phyloP scores from a whole-genome alignment of 2,329 filamentous ascomycete genomes.

The Aspergillus brasiliensis region DNA sequence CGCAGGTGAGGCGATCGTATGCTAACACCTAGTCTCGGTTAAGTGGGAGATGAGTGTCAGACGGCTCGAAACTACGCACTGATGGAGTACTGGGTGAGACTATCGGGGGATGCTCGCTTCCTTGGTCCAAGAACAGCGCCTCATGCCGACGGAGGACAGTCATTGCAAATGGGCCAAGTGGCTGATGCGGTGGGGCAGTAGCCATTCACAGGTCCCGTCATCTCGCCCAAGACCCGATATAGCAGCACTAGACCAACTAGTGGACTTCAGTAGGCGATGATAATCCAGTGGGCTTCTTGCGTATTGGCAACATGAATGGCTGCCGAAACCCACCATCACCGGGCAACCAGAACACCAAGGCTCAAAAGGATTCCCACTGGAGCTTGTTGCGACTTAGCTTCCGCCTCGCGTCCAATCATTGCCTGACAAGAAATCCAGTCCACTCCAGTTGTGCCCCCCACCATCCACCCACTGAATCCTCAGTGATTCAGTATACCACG shows the following conservation, averaged over 20 bases:
- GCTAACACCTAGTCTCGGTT: neutral
- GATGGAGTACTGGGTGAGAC: neutral
- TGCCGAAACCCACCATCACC: neutral
- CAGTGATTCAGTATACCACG: neutral
- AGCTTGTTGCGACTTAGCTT: constrained; percentile 1
- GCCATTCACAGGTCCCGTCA: neutral
- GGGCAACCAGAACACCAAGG: neutral
- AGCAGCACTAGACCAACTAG: no score
- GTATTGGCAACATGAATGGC: no score
- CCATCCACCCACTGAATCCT: no score
- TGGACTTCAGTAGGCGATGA: neutral
- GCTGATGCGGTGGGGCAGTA: neutral
- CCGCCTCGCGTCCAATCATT: neutral
- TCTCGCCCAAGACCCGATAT: no score
- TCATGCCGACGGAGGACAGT: neutral
- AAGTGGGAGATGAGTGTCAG: neutral
- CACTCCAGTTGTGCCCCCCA: neutral
- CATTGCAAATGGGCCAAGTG: neutral
- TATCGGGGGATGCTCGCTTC: neutral
- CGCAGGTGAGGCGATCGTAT: neutral
- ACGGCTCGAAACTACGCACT: no score
- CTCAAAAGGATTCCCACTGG: neutral
- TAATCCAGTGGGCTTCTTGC: neutral
- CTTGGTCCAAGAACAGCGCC: neutral
- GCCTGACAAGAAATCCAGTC: neutral